Base-by-base conservation (phyloP, 495 filamentous ascomycete genomes). In the Podospora comata region DNA sequence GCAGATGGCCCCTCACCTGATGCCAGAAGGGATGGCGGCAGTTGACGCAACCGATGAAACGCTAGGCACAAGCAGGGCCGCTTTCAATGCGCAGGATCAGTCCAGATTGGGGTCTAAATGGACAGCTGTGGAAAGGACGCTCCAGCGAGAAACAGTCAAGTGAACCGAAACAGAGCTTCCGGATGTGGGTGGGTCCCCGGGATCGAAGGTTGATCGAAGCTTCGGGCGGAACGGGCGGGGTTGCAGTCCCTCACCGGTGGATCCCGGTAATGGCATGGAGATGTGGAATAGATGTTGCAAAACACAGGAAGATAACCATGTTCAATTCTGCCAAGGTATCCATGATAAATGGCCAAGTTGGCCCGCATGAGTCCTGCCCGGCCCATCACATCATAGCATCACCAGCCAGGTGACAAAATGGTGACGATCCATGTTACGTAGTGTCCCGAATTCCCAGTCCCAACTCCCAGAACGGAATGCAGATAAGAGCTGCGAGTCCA, bases 131-230 rank as follows among this genome's bases (percentile, higher is more conserved):
- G 39, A 28, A 30, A 19, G 15, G 18, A n/a, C 18, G 2, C 54
- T 30, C 32, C 59, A 64, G 60, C 54, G 58, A 62, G 61, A 55
- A 68, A 60, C 61, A 53, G 34, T 7, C 20, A 30, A 28, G 5
- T 32, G 2, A 4, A 48, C 26, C 16, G 48, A 61, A 65, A 65
- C 58, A 56, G 56, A 69, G 67, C 67, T 69, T 69, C 67, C 62
- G 7, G 16, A 65, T 65, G 39, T 48, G 15, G 39, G 39, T 16
- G 39, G 39, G 39, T 11, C 39, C 39, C 58, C 6, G 62, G 62
- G 55, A 61, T 58, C 3, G 23, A 56, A 44, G 39, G 11, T 65
- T 11, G 62, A 20, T 34, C 19, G 13, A 53, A 27, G 55, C 55
- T 7, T 56, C 39, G 39, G 39, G 15, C 39, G 39, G 39, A 48